phyloP scores from a whole-genome alignment of 208 protist species.

The Leishmania lainsoni region DNA sequence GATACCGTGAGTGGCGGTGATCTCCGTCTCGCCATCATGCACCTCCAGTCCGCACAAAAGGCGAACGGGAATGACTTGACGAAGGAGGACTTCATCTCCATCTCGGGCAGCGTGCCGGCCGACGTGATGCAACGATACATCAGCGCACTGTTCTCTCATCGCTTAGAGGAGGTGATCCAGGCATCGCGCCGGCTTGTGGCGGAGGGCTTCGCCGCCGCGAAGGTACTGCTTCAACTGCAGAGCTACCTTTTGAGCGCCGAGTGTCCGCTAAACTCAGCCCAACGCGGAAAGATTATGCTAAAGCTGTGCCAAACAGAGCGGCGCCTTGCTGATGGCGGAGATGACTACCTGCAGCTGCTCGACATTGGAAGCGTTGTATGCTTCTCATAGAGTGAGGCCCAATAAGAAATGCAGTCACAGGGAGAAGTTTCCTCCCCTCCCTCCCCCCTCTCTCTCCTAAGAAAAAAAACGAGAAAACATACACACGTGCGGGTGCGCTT shows the following conservation, averaged over 20 bases:
- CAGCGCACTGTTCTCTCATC: slow-evolving; percentile 50
- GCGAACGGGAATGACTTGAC: slow-evolving; percentile 78
- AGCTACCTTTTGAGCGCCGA: slow-evolving; percentile 50
- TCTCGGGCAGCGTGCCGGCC: slow-evolving; percentile 85
- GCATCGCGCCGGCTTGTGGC: slow-evolving; percentile 61
- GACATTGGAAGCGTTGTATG: slow-evolving; percentile 70
- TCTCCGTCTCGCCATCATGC: slow-evolving; percentile 96
- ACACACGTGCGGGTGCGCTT: not conserved
- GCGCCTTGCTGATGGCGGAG: slow-evolving; percentile 74
- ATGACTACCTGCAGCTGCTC: slow-evolving; percentile 89
- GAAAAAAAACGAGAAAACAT: not conserved
- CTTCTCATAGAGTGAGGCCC: slow-evolving; percentile 14
- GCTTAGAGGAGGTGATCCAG: slow-evolving; percentile 60
- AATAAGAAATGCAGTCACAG: not conserved
- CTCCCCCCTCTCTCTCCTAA: too few species aligned
- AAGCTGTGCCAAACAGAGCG: slow-evolving; percentile 86
- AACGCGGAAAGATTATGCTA: slow-evolving; percentile 58
- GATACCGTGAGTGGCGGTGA: slow-evolving; percentile 94
- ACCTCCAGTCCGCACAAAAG: slow-evolving; percentile 93
- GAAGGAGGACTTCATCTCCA: slow-evolving; percentile 80
- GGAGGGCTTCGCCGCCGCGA: slow-evolving; percentile 72
- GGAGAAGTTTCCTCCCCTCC: too few species aligned
- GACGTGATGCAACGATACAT: slow-evolving; percentile 57
- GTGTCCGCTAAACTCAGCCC: slow-evolving; percentile 68
- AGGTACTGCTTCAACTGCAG: slow-evolving; percentile 84